Conservation (phyloP, 2,329 filamentous ascomycete genomes). For the Clathrospora elynae region DNA sequence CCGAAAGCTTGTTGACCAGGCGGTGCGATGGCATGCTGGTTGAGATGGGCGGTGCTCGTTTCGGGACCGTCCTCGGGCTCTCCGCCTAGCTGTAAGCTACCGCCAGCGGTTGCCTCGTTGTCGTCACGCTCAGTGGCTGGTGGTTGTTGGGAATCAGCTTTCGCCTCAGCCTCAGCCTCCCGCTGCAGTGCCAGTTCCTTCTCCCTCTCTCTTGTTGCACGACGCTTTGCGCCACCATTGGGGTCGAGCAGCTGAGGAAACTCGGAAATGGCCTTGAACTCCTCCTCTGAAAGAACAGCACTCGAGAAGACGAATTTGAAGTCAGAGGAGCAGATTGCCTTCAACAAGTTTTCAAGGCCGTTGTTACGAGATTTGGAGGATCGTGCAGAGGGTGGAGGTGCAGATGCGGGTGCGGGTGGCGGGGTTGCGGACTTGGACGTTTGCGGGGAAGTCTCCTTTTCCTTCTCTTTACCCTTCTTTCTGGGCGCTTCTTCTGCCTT, state of each 20-base stretch:
- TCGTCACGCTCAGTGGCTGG: slow-evolving; percentile 64
- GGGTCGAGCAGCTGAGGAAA: slow-evolving; percentile 83
- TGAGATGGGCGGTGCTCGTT: slow-evolving; percentile 62
- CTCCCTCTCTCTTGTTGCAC: slow-evolving; percentile 70
- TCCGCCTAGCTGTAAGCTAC: slow-evolving; percentile 86
- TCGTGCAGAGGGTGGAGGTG: slow-evolving; percentile 19
- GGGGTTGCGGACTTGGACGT: slow-evolving; percentile 38
- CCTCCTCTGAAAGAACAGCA: slow-evolving; percentile 49
- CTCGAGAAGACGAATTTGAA: slow-evolving; percentile 62
- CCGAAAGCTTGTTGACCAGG: slow-evolving; percentile 71
- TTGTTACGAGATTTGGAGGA: slow-evolving; percentile 26
- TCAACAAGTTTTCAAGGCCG: slow-evolving; percentile 47
- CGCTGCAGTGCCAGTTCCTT: slow-evolving; percentile 57
- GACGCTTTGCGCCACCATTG: slow-evolving; percentile 79
- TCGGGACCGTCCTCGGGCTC: slow-evolving; percentile 82
- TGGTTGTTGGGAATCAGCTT: slow-evolving; percentile 52
- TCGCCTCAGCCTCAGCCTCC: slow-evolving; percentile 61
- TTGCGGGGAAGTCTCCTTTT: slow-evolving; percentile 29
- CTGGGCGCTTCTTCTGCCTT: slow-evolving; percentile 40
- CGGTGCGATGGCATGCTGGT: slow-evolving; percentile 71
- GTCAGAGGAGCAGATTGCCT: slow-evolving; percentile 48
- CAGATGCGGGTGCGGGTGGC: slow-evolving; percentile 21
- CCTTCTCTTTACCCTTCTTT: slow-evolving; percentile 37
- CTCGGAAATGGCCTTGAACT: slow-evolving; percentile 58
- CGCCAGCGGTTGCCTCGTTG: slow-evolving; percentile 68